phyloP scores from a whole-genome alignment of 176 grass and related monocot genomes.

The Carex cristatella region DNA sequence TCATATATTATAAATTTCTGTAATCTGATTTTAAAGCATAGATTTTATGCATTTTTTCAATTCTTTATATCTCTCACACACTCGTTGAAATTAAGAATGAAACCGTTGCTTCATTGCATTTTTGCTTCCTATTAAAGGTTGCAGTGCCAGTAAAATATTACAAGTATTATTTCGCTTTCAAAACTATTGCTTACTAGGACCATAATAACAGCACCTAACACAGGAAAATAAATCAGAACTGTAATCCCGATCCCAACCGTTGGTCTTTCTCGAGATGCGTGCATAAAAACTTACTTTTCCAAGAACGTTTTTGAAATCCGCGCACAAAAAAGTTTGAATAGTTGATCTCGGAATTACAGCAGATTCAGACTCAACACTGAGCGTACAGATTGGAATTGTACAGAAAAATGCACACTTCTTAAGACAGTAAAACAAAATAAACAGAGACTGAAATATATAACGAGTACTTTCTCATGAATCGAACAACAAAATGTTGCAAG shows the following conservation, averaged over 20 bases:
- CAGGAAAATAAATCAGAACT: too few species aligned
- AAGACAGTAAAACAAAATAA: neutral
- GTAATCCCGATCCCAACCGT: too few species aligned
- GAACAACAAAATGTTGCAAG: neutral
- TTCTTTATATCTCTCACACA: neutral
- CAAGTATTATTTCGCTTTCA: neutral
- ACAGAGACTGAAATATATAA: neutral
- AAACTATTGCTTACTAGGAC: neutral
- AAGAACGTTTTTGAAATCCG: too few species aligned
- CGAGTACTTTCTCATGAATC: too few species aligned
- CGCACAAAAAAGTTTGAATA: too few species aligned
- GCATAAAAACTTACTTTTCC: too few species aligned
- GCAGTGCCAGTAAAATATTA: neutral
- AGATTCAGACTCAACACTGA: neutral
- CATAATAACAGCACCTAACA: neutral
- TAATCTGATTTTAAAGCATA: neutral
- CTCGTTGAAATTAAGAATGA: neutral
- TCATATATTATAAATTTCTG: neutral
- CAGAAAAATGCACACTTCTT: neutral
- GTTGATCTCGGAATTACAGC: too few species aligned
- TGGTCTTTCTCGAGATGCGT: too few species aligned
- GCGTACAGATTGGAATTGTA: neutral
- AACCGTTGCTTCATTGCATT: neutral
- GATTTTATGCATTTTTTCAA: neutral
- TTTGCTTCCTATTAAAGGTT: neutral